Percentiles rank a stretch among this genome's conserved stretches.
These are phyloP conservation scores for Aureobasidium uvarum DNA, from an alignment of 2,329 filamentous ascomycete species.

Conservation along the genomic window DNA sequence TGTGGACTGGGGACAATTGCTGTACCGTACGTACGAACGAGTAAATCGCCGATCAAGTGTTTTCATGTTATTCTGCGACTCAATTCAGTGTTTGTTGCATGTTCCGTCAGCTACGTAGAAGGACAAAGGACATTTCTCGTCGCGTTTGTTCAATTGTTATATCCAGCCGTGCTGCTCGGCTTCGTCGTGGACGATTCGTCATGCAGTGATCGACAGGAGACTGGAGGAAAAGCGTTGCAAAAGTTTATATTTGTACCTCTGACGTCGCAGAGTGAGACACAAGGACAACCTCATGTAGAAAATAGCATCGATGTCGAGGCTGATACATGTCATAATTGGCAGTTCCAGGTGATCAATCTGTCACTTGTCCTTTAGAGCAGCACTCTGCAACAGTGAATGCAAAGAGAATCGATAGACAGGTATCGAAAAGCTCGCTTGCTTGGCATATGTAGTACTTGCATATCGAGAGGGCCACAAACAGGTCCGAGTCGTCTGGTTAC, in stretches of 20 bases:
- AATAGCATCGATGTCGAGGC: background rate
- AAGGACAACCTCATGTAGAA: too few species aligned
- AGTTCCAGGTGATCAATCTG: background rate
- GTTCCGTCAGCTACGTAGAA: background rate
- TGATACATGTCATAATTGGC: background rate
- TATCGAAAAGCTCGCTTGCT: slow-evolving; percentile 4
- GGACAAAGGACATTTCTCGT: background rate
- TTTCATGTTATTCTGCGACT: background rate
- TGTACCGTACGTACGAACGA: background rate
- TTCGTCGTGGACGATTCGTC: background rate
- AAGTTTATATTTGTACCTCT: slow-evolving; percentile 12
- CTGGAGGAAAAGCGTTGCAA: background rate
- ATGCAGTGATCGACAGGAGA: slow-evolving; percentile 1
- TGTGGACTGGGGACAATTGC: too few species aligned
- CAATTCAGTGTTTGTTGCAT: too few species aligned
- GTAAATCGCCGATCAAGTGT: background rate
- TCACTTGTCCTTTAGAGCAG: background rate
- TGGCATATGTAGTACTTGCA: slow-evolving; percentile 18
- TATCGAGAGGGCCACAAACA: background rate
- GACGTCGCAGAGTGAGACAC: slow-evolving; percentile 10
- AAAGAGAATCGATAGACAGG: slow-evolving; percentile 1
- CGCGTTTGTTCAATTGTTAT: background rate
- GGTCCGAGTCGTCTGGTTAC: slow-evolving; percentile 3
- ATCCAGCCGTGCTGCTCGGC: background rate
- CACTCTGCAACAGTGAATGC: background rate